Evolutionary conservation across 805 yeast genomes (phyloP), one percentile per base, ranked within the genome.

Genomic region (Isabelozyma pseudorhagii): DNA sequence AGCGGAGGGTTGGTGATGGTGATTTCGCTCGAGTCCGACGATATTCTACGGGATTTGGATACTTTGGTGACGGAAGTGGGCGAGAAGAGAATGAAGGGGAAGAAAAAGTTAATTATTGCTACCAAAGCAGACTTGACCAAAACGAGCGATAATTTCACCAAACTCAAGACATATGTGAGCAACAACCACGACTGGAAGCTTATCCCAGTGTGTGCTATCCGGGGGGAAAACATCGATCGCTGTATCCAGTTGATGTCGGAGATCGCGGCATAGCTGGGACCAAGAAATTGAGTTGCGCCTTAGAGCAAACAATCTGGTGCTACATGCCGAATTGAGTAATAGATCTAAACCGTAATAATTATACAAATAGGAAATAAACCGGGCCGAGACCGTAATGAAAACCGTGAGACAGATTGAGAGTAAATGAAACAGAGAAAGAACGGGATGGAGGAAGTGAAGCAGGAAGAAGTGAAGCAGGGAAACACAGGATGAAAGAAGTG

Each of bases 1-100:
- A 87, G 97, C 4, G 86, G 87, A 13, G 97, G 97, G 0, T 68
- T 94, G 48, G 96, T 87, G 4, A 90, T 93, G 70, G 97, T 94
- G 5, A 71, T 93, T 3, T 86, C 89, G 6, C 72, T 94, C 17
- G 97, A 89, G 25, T 74, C 81, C 7, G 63, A 67, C 13, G 74
- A 85, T 49, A 97, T 97, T 1, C 71, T 83, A 1, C 69, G 64
- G 0, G 97, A 91, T 57, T 67, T 94, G 41, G 57, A 82, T 13
- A 65, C 81, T 0, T 71, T 93, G 48, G 64, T 89, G 0, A 70
- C 71, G 1, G 99, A 94, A 61, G 77, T 94, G 54, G 96, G 96
- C 0, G 64, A 74, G 1, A 71, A 78, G 42, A 75, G 93, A 46
- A 67, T 88, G 63, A 57, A 66, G n/a, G 69, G 68, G 36, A 91